Evolutionary conservation across 108 stramenopile genomes (phyloP), one percentile per base, ranked within the genome.

Genomic region (Conticribra weissflogii): DNA sequence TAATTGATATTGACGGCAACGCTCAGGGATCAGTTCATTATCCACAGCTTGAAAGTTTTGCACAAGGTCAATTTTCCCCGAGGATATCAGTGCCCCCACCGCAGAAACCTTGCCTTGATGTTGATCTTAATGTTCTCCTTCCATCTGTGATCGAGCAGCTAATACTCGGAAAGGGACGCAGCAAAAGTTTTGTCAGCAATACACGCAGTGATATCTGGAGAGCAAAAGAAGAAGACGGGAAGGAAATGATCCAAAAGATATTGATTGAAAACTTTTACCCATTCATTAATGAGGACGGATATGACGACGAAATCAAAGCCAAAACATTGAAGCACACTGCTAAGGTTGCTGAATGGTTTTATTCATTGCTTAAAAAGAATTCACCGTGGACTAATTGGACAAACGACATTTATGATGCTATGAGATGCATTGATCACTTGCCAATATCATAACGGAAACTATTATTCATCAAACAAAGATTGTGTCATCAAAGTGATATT

Each of bases 341-440:
- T 0, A 84, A 83, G 45, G 83, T 88, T 22, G 61, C 85, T 1
- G 74, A 83, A 48, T 90, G 89, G 89, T 90, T 86, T 68, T 83
- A 86, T 49, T 83, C 83, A n/a, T 29, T 85, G 52, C 24, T 88
- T 30, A 90, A 90, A 62, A 90, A 90, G 51, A 67, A 86, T 34
- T 18, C 74, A 31, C 89, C 89, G 22, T 90, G 89, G 89, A 79
- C 71, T 30, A 84, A 77, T 41, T 90, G 89, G 89, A 88, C 89
- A 41, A 46, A 75, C 27, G 89, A 90, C 52, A 88, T 90, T 31
- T 90, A 90, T 28, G 89, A 90, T 66, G 89, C 83, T n/a, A 87
- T 90, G 89, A 33, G 89, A 63, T 87, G 86, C 68, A 88, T 90
- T 31, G 89, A 90, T 71, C 89, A 90, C 60, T 59, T 90, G 50